A percentile compares a stretch with the other conserved stretches of the same genome.
phyloP scores from a whole-genome alignment of 805 yeast genomes.

The Ogataea paraovalis region DNA sequence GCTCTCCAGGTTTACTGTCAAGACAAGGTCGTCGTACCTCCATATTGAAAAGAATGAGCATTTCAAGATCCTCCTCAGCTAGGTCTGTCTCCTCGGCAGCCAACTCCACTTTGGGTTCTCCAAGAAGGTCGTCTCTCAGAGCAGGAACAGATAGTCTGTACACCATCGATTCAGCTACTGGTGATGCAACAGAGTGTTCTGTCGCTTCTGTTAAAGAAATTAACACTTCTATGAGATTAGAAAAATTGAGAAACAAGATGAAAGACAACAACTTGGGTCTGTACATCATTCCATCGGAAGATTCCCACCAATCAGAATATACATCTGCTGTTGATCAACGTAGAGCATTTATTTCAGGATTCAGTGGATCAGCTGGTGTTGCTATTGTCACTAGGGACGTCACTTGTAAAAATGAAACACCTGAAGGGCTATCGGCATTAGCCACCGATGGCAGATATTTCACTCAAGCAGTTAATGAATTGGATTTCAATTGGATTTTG shows the following conservation, averaged over 20 bases:
- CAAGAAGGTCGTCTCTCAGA: conserved; percentile 24
- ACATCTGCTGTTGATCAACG: conserved; percentile 51
- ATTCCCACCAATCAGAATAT: conserved; percentile 63
- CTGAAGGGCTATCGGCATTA: conserved; percentile 53
- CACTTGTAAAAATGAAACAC: conserved; percentile 44
- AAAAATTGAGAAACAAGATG: conserved; percentile 61
- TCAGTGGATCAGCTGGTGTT: conserved; percentile 59
- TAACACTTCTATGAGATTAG: conserved; percentile 58
- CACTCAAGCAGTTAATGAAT: conserved; percentile 52
- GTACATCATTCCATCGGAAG: conserved; percentile 61
- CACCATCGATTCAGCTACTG: conserved; percentile 13
- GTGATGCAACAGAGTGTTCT: conserved; percentile 22
- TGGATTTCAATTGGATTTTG: conserved; percentile 58
- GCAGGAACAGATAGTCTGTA: conserved; percentile 6
- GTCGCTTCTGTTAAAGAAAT: conserved; percentile 35
- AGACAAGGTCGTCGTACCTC: conserved; percentile 62
- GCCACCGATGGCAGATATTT: conserved; percentile 62
- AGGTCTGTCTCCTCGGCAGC: conserved; percentile 8
- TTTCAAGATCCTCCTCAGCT: conserved; percentile 18
- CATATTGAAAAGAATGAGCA: conserved; percentile 30
- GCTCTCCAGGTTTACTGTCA: conserved; percentile 77
- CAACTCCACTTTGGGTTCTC: conserved; percentile 37
- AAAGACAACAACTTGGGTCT: conserved; percentile 54
- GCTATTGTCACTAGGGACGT: conserved; percentile 55
- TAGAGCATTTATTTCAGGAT: conserved; percentile 54